These are phyloP conservation scores for Cercospora sp. DNA, from an alignment of 2,329 filamentous ascomycete genomes.

Conservation along the genomic window DNA sequence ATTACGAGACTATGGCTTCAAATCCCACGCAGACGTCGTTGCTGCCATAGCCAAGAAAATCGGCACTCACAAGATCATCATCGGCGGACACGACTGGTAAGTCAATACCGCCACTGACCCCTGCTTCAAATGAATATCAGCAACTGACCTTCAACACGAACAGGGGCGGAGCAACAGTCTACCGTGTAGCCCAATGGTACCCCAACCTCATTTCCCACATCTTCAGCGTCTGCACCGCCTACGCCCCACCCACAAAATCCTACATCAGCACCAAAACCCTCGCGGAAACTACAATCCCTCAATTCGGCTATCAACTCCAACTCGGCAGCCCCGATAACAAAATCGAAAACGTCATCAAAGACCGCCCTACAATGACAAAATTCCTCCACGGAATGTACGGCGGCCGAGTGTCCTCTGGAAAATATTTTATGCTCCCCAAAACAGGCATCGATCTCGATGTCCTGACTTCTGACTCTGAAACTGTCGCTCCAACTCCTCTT, in stretches of 20 bases:
- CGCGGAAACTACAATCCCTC: conserved; percentile 59
- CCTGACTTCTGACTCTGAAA: conserved; percentile 44
- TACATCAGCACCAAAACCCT: conserved; percentile 62
- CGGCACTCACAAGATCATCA: conserved; percentile 62
- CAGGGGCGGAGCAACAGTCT: conserved; percentile 70
- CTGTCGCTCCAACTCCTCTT: conserved; percentile 52
- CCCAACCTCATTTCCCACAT: conserved; percentile 71
- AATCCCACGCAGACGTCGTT: conserved; percentile 72
- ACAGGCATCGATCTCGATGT: conserved; percentile 66
- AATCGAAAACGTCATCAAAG: conserved; percentile 57
- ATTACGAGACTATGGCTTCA: conserved; percentile 66
- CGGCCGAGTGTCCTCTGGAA: conserved; percentile 58
- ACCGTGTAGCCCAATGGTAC: conserved; percentile 71
- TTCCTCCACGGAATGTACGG: conserved; percentile 74
- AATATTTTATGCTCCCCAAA: conserved; percentile 58
- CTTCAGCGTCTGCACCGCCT: conserved; percentile 78
- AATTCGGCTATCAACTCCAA: conserved; percentile 83
- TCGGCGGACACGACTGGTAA: conserved; percentile 86
- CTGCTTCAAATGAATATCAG: neutral
- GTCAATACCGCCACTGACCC: neutral
- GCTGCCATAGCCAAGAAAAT: conserved; percentile 66
- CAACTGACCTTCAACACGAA: neutral
- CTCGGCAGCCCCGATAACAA: conserved; percentile 50
- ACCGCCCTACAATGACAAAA: conserved; percentile 60
- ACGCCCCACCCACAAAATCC: conserved; percentile 53